Conservation (phyloP, 495 filamentous ascomycete species). For the Xylaria flabelliformis region DNA sequence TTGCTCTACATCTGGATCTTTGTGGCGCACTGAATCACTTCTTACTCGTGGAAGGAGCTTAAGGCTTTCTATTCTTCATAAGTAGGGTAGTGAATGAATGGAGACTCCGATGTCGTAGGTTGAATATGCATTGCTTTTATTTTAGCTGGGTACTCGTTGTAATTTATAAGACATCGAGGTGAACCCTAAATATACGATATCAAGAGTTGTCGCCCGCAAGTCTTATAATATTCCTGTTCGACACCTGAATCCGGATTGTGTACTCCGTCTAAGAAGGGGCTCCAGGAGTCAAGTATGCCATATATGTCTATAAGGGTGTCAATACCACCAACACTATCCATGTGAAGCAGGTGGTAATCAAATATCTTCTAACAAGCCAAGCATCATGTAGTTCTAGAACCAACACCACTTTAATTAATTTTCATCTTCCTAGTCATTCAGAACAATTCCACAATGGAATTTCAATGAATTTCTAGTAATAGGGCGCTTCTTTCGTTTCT, state of each 20-base stretch:
- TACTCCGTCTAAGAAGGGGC: not conserved
- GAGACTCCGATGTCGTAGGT: not conserved
- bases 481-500: not conserved
- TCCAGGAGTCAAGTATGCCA: not conserved
- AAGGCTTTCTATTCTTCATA: not conserved
- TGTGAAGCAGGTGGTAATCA: not conserved
- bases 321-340: not conserved
- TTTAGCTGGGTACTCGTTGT: too few relatives aligned
- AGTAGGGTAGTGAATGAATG: not conserved
- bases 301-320: not conserved
- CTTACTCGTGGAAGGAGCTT: too few relatives aligned
- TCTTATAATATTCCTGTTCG: too few relatives aligned
- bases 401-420: not conserved
- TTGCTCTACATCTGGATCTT: too few relatives aligned
- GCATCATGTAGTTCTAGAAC: not conserved
- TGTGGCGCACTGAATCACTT: too few relatives aligned
- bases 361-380: not conserved
- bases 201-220: too few relatives aligned
- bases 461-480: not conserved
- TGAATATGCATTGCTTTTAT: not conserved
- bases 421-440: not conserved
- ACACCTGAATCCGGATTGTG: not conserved
- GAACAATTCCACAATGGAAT: not conserved
- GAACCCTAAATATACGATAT: too few relatives aligned
- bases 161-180: too few relatives aligned